Percentiles rank a stretch among this genome's conserved stretches.
These are phyloP conservation scores for Aspergillus cejpii DNA, from an alignment of 2,329 filamentous ascomycete genomes.

Conservation along the genomic window DNA sequence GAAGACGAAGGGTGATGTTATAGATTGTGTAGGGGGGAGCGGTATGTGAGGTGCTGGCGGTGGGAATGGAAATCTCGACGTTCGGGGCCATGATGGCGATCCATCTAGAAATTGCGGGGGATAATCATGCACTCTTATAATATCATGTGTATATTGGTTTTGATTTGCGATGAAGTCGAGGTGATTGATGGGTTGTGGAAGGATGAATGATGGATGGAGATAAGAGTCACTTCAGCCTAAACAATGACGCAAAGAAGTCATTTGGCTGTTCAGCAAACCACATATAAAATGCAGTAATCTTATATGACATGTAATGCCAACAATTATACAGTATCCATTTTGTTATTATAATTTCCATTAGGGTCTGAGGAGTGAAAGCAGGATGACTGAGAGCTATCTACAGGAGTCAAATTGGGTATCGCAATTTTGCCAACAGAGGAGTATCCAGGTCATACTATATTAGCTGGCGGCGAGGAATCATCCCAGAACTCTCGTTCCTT, in stretches of 20 bases:
- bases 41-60: constrained; percentile 42
- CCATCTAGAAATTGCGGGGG: neutral
- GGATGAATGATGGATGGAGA: neutral
- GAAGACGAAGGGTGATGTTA: constrained; percentile 55
- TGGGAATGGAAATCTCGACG: constrained; percentile 46
- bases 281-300: neutral
- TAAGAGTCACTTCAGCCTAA: neutral
- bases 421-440: neutral
- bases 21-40: constrained; percentile 55
- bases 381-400: neutral
- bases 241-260: constrained; percentile 2
- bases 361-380: too few species aligned
- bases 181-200: neutral
- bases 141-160: neutral
- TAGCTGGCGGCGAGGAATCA: constrained; percentile 5
- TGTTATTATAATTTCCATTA: too few species aligned
- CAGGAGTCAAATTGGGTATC: neutral
- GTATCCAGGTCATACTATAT: neutral
- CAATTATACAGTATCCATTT: too few species aligned
- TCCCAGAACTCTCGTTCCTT: constrained; percentile 59
- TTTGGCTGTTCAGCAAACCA: neutral
- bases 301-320: too few species aligned
- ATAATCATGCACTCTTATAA: neutral
- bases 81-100: constrained; percentile 34
- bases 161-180: neutral